Base-by-base conservation (phyloP, 352 stramenopile species). In the Phytophthora constricta region DNA sequence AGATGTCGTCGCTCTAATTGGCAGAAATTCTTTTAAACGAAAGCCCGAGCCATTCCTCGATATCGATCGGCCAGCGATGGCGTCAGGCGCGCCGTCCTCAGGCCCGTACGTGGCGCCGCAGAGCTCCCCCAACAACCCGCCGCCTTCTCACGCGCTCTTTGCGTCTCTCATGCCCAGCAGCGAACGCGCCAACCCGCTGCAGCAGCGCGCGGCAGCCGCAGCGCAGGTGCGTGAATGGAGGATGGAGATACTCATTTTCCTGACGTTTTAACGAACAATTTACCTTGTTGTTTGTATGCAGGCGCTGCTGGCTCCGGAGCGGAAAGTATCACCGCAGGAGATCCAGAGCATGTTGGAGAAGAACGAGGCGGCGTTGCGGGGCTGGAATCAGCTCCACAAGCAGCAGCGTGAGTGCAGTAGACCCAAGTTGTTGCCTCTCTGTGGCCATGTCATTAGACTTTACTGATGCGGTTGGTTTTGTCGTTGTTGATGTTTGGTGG, bases 321-420 rank as follows among this genome's bases (percentile, higher is more conserved):
- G 84, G 23, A 86, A 86, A 46, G 41, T 86, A 5, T 84, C 84
- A 19, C 76, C 76, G 22, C 71, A 61, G 13, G 87, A 95, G 57
- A 91, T 95, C 8, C 86, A 95, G 58, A 65, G 69, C 39, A 91
- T 94, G 84, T 76, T 95, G n/a, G 86, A 95, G 60, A 93, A 93
- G 70, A 95, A 95, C 62, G 87, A 95, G 58, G 72, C 76, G 17
- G 84, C 85, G n/a, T 55, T 95, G 3, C 82, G 80, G 42, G 79
- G 76, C 33, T 95, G 87, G 87, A 90, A 84, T 10, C 69, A 72
- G 39, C 80, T 95, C 23, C 81, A 93, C 41, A 77, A 86, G 20
- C 84, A 92, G 56, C 77, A 93, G 42, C 87, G 87, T 95, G 78
- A 48, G 84, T 80, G n/a, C n/a, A n/a, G n/a, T n/a, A n/a, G n/a